These are phyloP conservation scores for Staphylotrichum tortipilum DNA, from an alignment of 495 filamentous ascomycete species.

Conservation along the genomic window DNA sequence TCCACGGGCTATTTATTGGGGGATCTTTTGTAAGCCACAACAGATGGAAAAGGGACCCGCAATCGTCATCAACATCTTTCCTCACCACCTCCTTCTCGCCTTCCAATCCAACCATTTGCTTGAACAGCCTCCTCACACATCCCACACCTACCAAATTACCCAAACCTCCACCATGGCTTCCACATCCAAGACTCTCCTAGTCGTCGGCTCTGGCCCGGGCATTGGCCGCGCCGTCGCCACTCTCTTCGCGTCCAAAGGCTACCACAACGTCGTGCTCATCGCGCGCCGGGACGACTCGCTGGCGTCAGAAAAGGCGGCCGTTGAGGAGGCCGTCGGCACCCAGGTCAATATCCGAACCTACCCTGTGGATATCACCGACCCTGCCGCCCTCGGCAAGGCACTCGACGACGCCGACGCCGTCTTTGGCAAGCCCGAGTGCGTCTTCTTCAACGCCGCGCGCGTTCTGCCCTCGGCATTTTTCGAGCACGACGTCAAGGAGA, in stretches of 20 bases:
- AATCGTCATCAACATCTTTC: too few species aligned
- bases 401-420: slow-evolving; percentile 24
- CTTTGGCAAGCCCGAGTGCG: slow-evolving; percentile 23
- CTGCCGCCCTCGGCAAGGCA: slow-evolving; percentile 14
- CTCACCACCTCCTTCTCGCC: too few species aligned
- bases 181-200: slow-evolving; percentile 13
- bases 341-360: slow-evolving; percentile 23
- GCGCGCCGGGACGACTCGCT: slow-evolving; percentile 29
- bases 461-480: slow-evolving; percentile 24
- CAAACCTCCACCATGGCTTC: not conserved
- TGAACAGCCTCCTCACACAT: too few species aligned
- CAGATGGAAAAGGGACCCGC: too few species aligned
- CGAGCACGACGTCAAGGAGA: slow-evolving; percentile 21
- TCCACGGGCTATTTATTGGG: too few species aligned
- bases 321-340: slow-evolving; percentile 13
- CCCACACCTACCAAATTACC: too few species aligned
- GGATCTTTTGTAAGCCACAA: too few species aligned
- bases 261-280: slow-evolving; percentile 31
- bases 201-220: slow-evolving; percentile 37
- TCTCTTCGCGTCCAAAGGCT: slow-evolving; percentile 30
- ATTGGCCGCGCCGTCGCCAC: slow-evolving; percentile 30
- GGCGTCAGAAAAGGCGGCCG: slow-evolving; percentile 19
- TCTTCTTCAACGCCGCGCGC: slow-evolving; percentile 37
- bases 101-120: too few species aligned
- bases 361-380: slow-evolving; percentile 27